Percentiles rank a stretch among this genome's conserved stretches.
phyloP scores from a whole-genome alignment of 2,329 filamentous ascomycete species.

The Beauveria sp. region DNA sequence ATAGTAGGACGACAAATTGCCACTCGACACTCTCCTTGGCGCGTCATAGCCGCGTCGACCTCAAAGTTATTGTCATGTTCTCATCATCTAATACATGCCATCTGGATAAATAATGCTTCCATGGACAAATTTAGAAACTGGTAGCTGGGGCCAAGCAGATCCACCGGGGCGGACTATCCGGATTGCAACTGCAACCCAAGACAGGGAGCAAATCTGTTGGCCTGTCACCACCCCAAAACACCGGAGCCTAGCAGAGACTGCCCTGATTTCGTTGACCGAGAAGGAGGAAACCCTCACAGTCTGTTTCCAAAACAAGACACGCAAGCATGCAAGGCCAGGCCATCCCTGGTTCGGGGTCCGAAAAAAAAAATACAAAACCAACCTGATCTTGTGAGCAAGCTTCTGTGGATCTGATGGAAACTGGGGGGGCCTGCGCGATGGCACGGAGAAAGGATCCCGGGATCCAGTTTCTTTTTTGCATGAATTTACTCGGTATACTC shows the following conservation, averaged over 20 bases:
- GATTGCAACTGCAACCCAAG: background rate
- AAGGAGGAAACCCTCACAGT: background rate
- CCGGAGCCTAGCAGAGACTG: background rate
- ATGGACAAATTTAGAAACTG: background rate
- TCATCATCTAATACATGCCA: too few relatives aligned
- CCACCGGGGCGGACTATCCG: background rate
- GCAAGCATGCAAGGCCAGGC: background rate
- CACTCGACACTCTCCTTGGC: background rate
- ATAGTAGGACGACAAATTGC: background rate
- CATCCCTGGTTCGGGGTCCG: background rate
- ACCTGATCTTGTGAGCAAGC: conserved; percentile 6
- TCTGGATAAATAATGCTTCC: background rate
- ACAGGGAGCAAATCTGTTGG: background rate
- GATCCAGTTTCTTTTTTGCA: background rate
- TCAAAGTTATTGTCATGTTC: background rate
- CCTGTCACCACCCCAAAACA: background rate
- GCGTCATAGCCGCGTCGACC: background rate
- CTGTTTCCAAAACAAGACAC: background rate
- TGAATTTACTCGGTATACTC: conserved; percentile 4
- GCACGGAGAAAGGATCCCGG: conserved; percentile 1
- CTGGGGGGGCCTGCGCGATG: background rate
- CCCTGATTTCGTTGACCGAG: background rate
- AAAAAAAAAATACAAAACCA: background rate
- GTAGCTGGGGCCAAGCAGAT: background rate
- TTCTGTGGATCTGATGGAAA: conserved; percentile 2